Evolutionary conservation across 768 basidiomycete genomes (phyloP), one percentile per base, ranked within the genome.

Genomic region (Suillus luteus): DNA sequence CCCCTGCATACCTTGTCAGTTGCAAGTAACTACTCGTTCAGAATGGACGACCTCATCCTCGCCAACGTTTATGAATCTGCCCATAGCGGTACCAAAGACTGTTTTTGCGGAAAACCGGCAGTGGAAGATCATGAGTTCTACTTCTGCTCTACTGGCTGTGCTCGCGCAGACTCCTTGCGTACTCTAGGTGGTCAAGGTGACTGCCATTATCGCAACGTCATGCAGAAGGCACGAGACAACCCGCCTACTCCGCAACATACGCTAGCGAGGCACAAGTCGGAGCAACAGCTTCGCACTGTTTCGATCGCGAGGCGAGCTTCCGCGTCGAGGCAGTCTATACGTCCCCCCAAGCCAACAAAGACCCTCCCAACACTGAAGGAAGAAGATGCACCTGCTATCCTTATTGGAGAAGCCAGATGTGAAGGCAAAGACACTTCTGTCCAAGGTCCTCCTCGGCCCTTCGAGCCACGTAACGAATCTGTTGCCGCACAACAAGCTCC

Each of bases 91-190:
- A 57, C 60, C 10, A 59, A 52, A 15, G 40, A 64, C 14, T 75
- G 74, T 55, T 69, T 69, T 48, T 75, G 74, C 19, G 75, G 75
- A 17, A 64, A 41, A 19, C 54, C 51, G 44, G 72, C 74, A 1
- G 55, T 66, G 0, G 60, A 68, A 58, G 66, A 59, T 10, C 74
- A 75, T 43, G 73, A 76, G 0, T 72, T 69, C 55, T 75, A 66
- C 67, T 76, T 66, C 52, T 75, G 74, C 51, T 75, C 74, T 19
- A 62, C 62, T 2, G 2, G 60, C 0, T 75, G 75, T 14, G 75
- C 74, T 9, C 73, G 70, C 24, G 46, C 19, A 15, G 75, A 76
- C 24, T 59, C 74, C 31, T 66, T 75, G 24, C 68, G 68, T 24
- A 70, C 75, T 5, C 71, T 75, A 27, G 68, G 55, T 3, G 61